Evolutionary conservation across 495 filamentous ascomycete genomes (phyloP).

Genomic region (Trichoderma gamsii): DNA sequence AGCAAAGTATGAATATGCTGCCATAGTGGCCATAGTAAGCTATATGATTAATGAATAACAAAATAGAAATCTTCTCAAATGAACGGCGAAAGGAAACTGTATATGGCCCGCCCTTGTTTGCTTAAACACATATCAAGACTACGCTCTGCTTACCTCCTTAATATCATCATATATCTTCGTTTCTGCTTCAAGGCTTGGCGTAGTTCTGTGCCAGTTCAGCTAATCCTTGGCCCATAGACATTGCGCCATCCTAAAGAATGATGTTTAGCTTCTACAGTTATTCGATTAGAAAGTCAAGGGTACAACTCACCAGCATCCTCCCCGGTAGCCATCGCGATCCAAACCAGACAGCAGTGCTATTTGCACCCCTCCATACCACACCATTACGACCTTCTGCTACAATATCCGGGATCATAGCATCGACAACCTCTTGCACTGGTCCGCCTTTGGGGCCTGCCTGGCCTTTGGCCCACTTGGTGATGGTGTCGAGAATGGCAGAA

Average conservation of each 20-base stretch:
- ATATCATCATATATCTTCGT: neutral
- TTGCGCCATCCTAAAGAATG: neutral
- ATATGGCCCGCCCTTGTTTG: too few species aligned
- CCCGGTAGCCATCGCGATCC: neutral
- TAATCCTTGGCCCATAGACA: neutral
- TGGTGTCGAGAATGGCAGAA: constrained; percentile 16
- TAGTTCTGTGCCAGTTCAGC: neutral
- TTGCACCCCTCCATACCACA: neutral
- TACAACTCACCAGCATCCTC: neutral
- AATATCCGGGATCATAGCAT: constrained; percentile 19
- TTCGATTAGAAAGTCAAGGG: too few species aligned
- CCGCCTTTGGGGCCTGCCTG: constrained; percentile 19
- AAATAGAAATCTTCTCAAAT: too few species aligned
- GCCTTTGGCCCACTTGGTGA: constrained; percentile 15
- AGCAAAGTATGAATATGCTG: too few species aligned
- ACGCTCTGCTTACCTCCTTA: neutral
- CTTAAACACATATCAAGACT: too few species aligned
- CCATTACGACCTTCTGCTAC: constrained; percentile 1
- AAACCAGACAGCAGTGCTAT: neutral
- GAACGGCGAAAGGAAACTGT: too few species aligned
- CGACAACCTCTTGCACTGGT: constrained; percentile 17
- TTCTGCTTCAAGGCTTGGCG: neutral
- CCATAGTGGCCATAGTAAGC: too few species aligned
- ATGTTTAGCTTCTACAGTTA: neutral
- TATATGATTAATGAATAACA: too few species aligned